Evolutionary conservation across 2,329 filamentous ascomycete genomes (phyloP), one percentile per base, ranked within the genome.

Genomic region (Trichoderma gracile): DNA sequence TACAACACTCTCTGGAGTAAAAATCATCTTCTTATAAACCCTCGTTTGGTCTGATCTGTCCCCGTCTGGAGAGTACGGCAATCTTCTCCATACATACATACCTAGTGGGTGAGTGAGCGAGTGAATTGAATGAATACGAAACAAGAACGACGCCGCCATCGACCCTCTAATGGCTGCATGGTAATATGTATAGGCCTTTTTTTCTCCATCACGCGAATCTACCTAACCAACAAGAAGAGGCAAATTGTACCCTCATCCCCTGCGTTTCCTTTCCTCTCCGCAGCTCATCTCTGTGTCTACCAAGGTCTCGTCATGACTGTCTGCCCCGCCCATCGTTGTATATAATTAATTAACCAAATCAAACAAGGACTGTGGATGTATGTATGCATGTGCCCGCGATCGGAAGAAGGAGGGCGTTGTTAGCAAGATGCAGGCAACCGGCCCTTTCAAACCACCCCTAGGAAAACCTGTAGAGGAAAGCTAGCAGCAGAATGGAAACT

Each of bases 341-440:
- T n/a, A 14, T 33, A 23, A 33, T 12, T 38, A 40, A 23, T 23
- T 10, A 23, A 15, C 1, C 27, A 25, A 15, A 15, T 9, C 10
- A 47, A 47, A 23, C 27, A 5, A 5, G 6, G 8, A 8, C 30
- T 25, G 17, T n/a, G 21, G 14, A n/a, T 15, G 23, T 25, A 17
- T 25, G 33, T 17, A n/a, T 19, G 23, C 14, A 15, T 49, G 45
- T 33, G 33, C 56, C 56, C 56, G 45, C 43, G 40, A 43, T 49
- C 33, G 60, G 60, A 63, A 23, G 42, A 49, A 23, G 46, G 10
- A 50, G 46, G 46, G 56, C 43, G 56, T 42, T 17, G 21, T 27
- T 42, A 23, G 17, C 33, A 30, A 30, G 53, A 64, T 64, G 61
- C 61, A 57, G 43, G 61, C 61, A 64, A 64, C 61, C 61, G 61